Conservation (phyloP, 2,329 filamentous ascomycete genomes). For the Amauroascus verrucosus region DNA sequence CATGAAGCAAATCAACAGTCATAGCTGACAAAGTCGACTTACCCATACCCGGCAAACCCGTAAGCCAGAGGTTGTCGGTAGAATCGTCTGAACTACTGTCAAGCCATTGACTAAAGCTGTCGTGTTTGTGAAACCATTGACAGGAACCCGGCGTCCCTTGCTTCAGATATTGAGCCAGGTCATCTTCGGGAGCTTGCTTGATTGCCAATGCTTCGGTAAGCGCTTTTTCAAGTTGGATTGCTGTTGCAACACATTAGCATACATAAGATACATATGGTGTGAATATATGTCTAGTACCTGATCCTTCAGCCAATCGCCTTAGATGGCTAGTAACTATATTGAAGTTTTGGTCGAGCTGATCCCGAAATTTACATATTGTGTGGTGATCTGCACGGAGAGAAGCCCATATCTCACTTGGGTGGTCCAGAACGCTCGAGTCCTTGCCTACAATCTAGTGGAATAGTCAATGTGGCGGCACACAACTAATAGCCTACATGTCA, state of each 20-base stretch:
- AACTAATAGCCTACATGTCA: background rate
- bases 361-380: constrained; percentile 32
- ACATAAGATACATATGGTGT: background rate
- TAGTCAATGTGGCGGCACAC: background rate
- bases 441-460: constrained; percentile 24
- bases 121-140: constrained; percentile 15
- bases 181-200: constrained; percentile 9
- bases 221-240: constrained; percentile 3
- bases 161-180: constrained; percentile 12
- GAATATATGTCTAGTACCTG: background rate
- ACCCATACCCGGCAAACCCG: constrained; percentile 10
- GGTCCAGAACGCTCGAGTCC: constrained; percentile 36
- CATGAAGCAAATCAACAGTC: constrained; percentile 9
- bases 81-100: background rate
- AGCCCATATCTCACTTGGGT: constrained; percentile 31
- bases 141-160: constrained; percentile 17
- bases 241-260: constrained; percentile 1
- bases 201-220: constrained; percentile 3
- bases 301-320: background rate
- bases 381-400: constrained; percentile 35
- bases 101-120: constrained; percentile 11
- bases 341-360: constrained; percentile 31
- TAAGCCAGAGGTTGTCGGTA: constrained; percentile 12
- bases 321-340: constrained; percentile 9
- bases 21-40: constrained; percentile 14